Conservation (phyloP, 2,329 filamentous ascomycete genomes). For the Helotiales sp. region DNA sequence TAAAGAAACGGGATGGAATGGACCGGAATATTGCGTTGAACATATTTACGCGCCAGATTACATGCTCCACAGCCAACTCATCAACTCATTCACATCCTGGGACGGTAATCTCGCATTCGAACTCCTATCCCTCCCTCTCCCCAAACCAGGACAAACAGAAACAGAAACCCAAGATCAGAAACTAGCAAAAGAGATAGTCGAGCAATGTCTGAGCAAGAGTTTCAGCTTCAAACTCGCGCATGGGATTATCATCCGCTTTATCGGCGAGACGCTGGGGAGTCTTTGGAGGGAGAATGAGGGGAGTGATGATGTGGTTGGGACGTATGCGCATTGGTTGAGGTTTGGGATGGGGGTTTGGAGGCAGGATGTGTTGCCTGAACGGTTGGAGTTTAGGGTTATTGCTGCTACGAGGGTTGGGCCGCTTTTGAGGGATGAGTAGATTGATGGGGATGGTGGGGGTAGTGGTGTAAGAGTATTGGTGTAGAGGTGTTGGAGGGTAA, state of each 20-base stretch:
- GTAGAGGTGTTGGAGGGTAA: neutral
- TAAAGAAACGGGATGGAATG: slow-evolving; percentile 51
- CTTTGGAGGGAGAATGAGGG: slow-evolving; percentile 52
- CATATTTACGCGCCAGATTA: slow-evolving; percentile 52
- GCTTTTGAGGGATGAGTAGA: slow-evolving; percentile 30
- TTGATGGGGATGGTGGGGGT: too few relatives aligned
- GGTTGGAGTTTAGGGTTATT: slow-evolving; percentile 36
- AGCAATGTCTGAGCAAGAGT: slow-evolving; percentile 48
- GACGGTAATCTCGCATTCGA: slow-evolving; percentile 49
- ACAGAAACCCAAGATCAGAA: slow-evolving; percentile 46
- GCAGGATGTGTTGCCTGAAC: slow-evolving; percentile 42
- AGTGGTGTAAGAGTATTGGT: too few relatives aligned
- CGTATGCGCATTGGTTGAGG: slow-evolving; percentile 56
- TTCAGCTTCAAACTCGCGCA: slow-evolving; percentile 58
- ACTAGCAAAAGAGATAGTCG: slow-evolving; percentile 50
- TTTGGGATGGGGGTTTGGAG: slow-evolving; percentile 49
- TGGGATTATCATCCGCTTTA: slow-evolving; percentile 50
- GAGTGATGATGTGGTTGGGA: slow-evolving; percentile 48
- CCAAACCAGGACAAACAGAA: slow-evolving; percentile 39
- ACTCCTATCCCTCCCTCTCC: slow-evolving; percentile 47
- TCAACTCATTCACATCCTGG: slow-evolving; percentile 54
- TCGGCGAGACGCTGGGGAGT: slow-evolving; percentile 51
- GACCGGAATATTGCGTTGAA: slow-evolving; percentile 49
- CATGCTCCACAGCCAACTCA: slow-evolving; percentile 51
- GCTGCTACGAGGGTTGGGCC: slow-evolving; percentile 43